These are phyloP conservation scores for Marchantia paleacea DNA, from an alignment of 225 moss, liverwort and hornwort species.

Conservation along the genomic window DNA sequence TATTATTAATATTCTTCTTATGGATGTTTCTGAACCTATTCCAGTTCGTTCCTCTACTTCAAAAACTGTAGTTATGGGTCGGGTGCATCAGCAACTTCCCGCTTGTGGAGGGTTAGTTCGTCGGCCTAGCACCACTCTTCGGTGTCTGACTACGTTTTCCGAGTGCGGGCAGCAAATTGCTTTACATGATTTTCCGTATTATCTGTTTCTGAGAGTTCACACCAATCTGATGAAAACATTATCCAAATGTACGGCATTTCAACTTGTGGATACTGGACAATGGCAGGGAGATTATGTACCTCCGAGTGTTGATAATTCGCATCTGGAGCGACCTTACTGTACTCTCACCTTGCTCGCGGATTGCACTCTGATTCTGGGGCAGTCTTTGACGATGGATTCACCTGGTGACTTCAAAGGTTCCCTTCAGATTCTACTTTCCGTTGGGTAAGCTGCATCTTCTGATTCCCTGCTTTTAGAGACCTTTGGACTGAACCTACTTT, in stretches of 20 bases:
- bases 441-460: constrained; percentile 42
- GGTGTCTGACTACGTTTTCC: neutral
- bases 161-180: neutral
- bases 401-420: constrained; percentile 57
- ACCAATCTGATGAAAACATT: too few species aligned
- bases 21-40: neutral
- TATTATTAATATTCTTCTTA: neutral
- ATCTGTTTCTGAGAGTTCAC: too few species aligned
- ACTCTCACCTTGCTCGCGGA: constrained; percentile 52
- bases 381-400: constrained; percentile 41
- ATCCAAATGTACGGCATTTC: neutral
- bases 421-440: constrained; percentile 46
- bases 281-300: constrained; percentile 60
- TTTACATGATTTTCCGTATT: neutral
- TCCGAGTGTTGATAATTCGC: constrained; percentile 46
- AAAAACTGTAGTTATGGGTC: neutral
- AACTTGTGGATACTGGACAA: neutral
- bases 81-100: neutral
- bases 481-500: neutral
- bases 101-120: neutral
- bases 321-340: constrained; percentile 59
- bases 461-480: neutral
- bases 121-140: neutral
- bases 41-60: neutral
- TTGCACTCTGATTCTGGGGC: constrained; percentile 50